These are phyloP conservation scores for Sorghum bicolor DNA, from an alignment of 176 grass and related monocot species.

Conservation along the genomic window Sorghum_bicolor_NCBIv3 NC_012870.2:71748001-71748500, in stretches of 20 bases:
- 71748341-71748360: background rate
- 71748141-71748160: background rate
- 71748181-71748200: background rate
- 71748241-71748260: background rate
- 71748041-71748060: background rate
- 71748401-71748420: slow-evolving; percentile 2
- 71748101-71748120: background rate
- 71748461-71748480: background rate
- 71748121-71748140: too few relatives aligned
- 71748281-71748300: background rate
- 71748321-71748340: background rate
- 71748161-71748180: too few relatives aligned
- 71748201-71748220: background rate
- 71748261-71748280: too few relatives aligned
- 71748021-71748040: background rate
- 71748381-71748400: slow-evolving; percentile 21
- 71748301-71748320: background rate
- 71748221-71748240: background rate
- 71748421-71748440: background rate
- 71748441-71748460: background rate
- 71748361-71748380: slow-evolving; percentile 12
- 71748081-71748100: background rate
- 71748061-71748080: background rate
- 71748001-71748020: background rate
- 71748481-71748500: slow-evolving; percentile 19